A percentile compares a stretch with the other conserved stretches of the same genome.
These are phyloP conservation scores for Fragaria iinumae DNA, from an alignment of 306 rosid genomes.

Conservation along the genomic window DNA sequence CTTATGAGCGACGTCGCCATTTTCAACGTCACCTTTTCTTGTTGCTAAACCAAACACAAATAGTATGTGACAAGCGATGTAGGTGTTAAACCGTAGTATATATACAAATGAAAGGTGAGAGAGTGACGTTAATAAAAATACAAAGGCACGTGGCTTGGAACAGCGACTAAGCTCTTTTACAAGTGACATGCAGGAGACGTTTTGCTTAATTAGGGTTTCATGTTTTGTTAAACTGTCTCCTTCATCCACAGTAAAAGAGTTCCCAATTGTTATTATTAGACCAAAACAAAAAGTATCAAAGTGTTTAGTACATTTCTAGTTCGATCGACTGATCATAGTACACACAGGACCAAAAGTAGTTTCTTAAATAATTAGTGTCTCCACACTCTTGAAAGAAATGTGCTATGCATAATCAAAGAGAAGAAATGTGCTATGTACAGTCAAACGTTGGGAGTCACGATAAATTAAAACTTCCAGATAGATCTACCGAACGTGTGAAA, in stretches of 20 bases:
- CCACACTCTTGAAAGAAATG: not conserved
- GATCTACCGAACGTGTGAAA: too few relatives aligned
- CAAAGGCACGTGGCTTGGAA: constrained; percentile 24
- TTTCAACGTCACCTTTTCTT: not conserved
- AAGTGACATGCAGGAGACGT: constrained; percentile 21
- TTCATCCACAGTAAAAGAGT: not conserved
- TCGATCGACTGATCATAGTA: not conserved
- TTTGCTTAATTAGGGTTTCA: constrained; percentile 2
- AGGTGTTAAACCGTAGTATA: not conserved
- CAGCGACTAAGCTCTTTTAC: constrained; percentile 16
- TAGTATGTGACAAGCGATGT: not conserved
- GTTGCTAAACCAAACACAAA: constrained; percentile 10
- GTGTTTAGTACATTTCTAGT: not conserved
- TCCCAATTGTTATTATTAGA: not conserved
- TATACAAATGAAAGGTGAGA: not conserved
- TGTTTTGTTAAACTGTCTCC: not conserved
- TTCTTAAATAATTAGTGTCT: not conserved
- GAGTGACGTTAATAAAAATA: not conserved
- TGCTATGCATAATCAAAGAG: too few relatives aligned
- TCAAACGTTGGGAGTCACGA: not conserved
- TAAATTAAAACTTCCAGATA: too few relatives aligned
- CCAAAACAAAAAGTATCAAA: not conserved
- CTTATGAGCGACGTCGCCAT: too few relatives aligned
- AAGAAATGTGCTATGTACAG: not conserved
- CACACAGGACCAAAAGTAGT: not conserved